Evolutionary conservation across 495 filamentous ascomycete species (phyloP).

Genomic region (Daldinia concentrica): DNA sequence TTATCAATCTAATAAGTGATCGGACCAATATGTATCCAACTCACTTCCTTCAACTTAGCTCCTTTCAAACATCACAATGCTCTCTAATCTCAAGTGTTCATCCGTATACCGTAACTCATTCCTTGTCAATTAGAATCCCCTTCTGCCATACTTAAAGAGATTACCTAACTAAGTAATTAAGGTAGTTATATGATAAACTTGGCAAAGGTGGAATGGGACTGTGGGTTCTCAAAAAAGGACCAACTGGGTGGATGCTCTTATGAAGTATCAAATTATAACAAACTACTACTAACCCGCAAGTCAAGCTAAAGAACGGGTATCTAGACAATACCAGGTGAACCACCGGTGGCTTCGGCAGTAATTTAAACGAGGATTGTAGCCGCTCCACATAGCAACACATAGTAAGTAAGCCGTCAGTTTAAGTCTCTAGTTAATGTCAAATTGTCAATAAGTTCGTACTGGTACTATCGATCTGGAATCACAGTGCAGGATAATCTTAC

Average conservation of each 20-base stretch:
- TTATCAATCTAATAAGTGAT: too few species aligned
- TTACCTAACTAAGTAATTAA: too few species aligned
- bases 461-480: neutral
- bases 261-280: neutral
- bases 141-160: too few species aligned
- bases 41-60: neutral
- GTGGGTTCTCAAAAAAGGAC: neutral
- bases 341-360: neutral
- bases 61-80: neutral
- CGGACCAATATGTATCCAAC: neutral
- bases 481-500: neutral
- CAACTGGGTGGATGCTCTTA: neutral
- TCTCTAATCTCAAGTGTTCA: neutral
- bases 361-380: neutral
- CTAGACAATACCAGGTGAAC: neutral
- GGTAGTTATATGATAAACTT: too few species aligned
- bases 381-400: neutral
- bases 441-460: neutral
- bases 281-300: neutral
- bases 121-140: neutral
- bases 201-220: neutral
- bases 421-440: neutral
- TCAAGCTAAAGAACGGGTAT: conserved; percentile 1
- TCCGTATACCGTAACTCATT: neutral
- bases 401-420: neutral